Percentiles rank a stretch among this genome's conserved stretches.
These are phyloP conservation scores for Exophiala aquamarina DNA, from an alignment of 2,329 filamentous ascomycete species.

Conservation along the genomic window DNA sequence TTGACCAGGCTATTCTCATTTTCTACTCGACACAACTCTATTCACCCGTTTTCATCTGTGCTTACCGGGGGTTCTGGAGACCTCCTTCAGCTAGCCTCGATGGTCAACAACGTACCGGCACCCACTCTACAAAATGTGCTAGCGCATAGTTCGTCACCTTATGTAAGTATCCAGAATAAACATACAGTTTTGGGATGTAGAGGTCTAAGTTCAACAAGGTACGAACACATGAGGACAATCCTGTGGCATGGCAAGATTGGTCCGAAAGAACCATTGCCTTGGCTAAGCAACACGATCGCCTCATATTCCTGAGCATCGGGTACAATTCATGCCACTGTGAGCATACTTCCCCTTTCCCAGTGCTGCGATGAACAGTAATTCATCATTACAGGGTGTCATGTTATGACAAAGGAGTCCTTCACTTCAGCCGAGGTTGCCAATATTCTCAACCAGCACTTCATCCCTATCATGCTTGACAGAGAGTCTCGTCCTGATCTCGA, in stretches of 20 bases:
- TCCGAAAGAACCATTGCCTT: conserved; percentile 72
- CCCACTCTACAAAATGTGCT: conserved; percentile 24
- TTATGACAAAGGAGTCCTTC: conserved; percentile 93
- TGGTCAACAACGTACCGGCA: conserved; percentile 14
- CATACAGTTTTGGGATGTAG: not conserved
- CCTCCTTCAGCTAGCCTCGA: conserved; percentile 9
- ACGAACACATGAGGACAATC: conserved; percentile 73
- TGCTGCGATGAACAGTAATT: not conserved
- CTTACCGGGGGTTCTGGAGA: not conserved
- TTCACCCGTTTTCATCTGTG: too few species aligned
- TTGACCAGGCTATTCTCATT: too few species aligned
- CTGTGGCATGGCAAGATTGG: conserved; percentile 90
- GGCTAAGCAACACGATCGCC: conserved; percentile 77
- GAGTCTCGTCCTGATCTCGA: conserved; percentile 94
- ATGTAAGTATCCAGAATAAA: conserved; percentile 54
- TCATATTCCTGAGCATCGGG: conserved; percentile 91
- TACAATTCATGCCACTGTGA: conserved; percentile 94
- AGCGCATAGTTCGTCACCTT: conserved; percentile 58
- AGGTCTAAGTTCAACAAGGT: conserved; percentile 47
- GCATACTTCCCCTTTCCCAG: conserved; percentile 37
- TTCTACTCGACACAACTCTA: too few species aligned
- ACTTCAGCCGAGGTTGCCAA: conserved; percentile 76
- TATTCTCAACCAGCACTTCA: conserved; percentile 81
- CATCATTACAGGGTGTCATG: conserved; percentile 66
- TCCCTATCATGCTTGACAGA: conserved; percentile 89